Evolutionary conservation across 1,284 basidiomycete genomes (phyloP).

Genomic region (Trichosporon sp.): DNA sequence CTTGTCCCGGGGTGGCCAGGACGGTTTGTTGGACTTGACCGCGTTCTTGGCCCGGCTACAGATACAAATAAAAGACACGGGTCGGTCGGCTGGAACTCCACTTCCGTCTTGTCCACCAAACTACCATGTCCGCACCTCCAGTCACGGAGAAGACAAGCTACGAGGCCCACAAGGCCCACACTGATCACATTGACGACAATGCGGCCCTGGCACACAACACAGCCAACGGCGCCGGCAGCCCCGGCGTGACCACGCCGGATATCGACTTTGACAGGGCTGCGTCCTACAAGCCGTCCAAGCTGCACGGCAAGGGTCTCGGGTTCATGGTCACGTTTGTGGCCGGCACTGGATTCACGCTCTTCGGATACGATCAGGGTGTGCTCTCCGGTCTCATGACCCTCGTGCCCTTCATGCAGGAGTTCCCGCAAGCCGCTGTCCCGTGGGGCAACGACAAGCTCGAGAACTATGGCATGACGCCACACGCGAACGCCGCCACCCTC

Average conservation of each 20-base stretch:
- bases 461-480: constrained; percentile 18
- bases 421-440: constrained; percentile 32
- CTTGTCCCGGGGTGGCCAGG: constrained; percentile 4
- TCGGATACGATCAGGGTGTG: constrained; percentile 50
- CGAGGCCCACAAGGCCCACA: not conserved
- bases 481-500: constrained; percentile 36
- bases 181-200: constrained; percentile 11
- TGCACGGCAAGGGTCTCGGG: constrained; percentile 23
- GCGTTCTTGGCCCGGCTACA: not conserved
- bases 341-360: constrained; percentile 30
- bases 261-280: constrained; percentile 23
- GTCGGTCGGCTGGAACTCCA: not conserved
- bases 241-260: not conserved
- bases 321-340: constrained; percentile 32
- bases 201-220: not conserved
- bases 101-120: not conserved
- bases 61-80: constrained; percentile 4
- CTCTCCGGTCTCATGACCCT: constrained; percentile 54
- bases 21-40: not conserved
- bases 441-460: constrained; percentile 17
- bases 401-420: constrained; percentile 37
- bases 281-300: constrained; percentile 20
- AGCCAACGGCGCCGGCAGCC: not conserved
- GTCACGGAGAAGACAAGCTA: constrained; percentile 1
- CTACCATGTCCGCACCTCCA: not conserved